These are phyloP conservation scores for Capillidium rhysosporum DNA, from an alignment of 371 early-diverging fungal genomes.

Conservation along the genomic window DNA sequence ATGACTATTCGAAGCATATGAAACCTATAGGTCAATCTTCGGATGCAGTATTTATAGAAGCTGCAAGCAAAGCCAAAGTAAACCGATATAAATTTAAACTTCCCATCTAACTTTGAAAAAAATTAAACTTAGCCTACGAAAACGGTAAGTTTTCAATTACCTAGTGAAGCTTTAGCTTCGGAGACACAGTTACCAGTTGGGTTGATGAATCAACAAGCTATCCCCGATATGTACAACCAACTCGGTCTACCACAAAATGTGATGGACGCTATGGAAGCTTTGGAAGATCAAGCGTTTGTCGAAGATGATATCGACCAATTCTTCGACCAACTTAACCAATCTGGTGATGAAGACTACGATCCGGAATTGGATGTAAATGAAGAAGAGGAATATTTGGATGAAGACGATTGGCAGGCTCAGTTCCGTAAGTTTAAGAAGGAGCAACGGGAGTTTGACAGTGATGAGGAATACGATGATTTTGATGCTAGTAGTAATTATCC, in stretches of 20 bases:
- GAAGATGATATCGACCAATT: constrained; percentile 55
- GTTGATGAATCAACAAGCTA: constrained; percentile 18
- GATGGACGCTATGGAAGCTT: constrained; percentile 70
- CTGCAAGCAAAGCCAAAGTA: constrained; percentile 23
- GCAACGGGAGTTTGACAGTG: constrained; percentile 1
- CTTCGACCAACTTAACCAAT: constrained; percentile 32
- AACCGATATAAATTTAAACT: constrained; percentile 8
- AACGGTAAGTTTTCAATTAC: constrained; percentile 26
- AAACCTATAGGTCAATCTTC: constrained; percentile 55
- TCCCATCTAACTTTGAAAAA: background rate
- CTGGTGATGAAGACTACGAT: constrained; percentile 22
- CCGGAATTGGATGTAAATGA: constrained; percentile 22
- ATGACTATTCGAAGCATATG: constrained; percentile 87
- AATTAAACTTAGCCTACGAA: background rate
- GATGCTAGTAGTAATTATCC: constrained; percentile 5
- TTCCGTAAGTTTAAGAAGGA: constrained; percentile 37
- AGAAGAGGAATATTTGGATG: constrained; percentile 20
- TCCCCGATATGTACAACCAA: constrained; percentile 36
- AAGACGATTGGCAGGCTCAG: constrained; percentile 42
- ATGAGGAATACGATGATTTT: constrained; percentile 7
- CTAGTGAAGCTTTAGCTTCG: constrained; percentile 55
- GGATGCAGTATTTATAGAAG: constrained; percentile 60
- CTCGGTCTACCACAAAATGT: constrained; percentile 6
- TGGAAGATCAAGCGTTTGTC: constrained; percentile 74
- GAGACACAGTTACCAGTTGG: constrained; percentile 27